A percentile compares a stretch with the other conserved stretches of the same genome.
Conservation (phyloP, 1,139 yeast species). For the Geotrichum citri-aurantii region DNA sequence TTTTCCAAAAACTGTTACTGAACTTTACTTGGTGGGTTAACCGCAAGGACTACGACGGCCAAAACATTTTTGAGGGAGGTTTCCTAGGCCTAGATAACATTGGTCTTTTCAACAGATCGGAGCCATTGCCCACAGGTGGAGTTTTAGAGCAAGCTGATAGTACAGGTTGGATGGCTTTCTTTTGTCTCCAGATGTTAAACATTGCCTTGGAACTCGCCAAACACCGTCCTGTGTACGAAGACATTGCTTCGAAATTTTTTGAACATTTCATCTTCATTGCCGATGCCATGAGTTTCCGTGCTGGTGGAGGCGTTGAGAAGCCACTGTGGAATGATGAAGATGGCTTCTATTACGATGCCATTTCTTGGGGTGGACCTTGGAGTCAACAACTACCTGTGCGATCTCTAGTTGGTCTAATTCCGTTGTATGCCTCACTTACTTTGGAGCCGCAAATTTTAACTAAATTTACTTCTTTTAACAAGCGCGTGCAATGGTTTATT, state of each 20-base stretch:
- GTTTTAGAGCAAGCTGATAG: conserved; percentile 91
- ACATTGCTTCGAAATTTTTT: conserved; percentile 90
- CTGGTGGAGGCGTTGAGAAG: conserved; percentile 47
- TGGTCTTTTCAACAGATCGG: conserved; percentile 90
- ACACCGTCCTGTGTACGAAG: conserved; percentile 82
- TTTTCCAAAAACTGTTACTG: conserved; percentile 81
- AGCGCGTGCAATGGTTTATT: conserved; percentile 81
- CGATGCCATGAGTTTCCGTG: conserved; percentile 84
- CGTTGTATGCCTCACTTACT: conserved; percentile 85
- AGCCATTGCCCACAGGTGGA: conserved; percentile 93
- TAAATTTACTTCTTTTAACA: conserved; percentile 77
- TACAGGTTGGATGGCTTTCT: conserved; percentile 98
- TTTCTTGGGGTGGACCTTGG: conserved; percentile 71
- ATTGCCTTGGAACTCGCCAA: conserved; percentile 89
- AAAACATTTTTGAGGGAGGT: conserved; percentile 92
- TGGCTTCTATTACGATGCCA: conserved; percentile 87
- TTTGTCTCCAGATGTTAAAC: conserved; percentile 84
- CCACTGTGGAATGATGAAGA: conserved; percentile 90
- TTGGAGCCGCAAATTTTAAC: conserved; percentile 80
- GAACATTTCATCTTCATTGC: conserved; percentile 91
- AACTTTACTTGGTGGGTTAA: conserved; percentile 99
- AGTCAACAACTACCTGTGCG: conserved; percentile 77
- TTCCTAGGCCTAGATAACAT: conserved; percentile 91
- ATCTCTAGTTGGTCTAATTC: conserved; percentile 88
- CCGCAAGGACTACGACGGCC: conserved; percentile 82